These are phyloP conservation scores for Trichopus zeylanicus DNA, from an alignment of 116 monocot species.

Conservation along the genomic window DNA sequence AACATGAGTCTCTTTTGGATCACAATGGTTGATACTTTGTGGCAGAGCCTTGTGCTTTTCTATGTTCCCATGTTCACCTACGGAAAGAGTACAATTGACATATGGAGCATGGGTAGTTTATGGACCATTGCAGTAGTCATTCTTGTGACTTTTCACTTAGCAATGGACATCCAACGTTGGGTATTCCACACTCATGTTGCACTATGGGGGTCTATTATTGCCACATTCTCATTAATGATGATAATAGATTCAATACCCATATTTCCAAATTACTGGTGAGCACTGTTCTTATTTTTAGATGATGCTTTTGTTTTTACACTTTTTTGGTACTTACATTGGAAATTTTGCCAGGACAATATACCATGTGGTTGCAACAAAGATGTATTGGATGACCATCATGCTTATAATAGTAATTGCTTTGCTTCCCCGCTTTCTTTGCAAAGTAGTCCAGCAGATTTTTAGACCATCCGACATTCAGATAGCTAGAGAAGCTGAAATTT, in stretches of 20 bases:
- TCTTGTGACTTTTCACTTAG: conserved; percentile 81
- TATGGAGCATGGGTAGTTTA: conserved; percentile 87
- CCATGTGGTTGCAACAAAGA: conserved; percentile 44
- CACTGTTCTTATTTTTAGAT: conserved; percentile 4
- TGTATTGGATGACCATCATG: conserved; percentile 78
- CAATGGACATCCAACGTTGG: conserved; percentile 85
- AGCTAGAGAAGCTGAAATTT: conserved; percentile 85
- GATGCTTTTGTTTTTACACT: conserved; percentile 1
- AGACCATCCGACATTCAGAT: conserved; percentile 93
- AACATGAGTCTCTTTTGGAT: conserved; percentile 85
- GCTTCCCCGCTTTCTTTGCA: conserved; percentile 74
- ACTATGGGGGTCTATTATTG: conserved; percentile 71
- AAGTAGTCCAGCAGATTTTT: conserved; percentile 63
- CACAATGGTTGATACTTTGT: conserved; percentile 86
- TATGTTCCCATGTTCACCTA: conserved; percentile 72
- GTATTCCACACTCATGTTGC: conserved; percentile 72
- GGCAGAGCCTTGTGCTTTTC: conserved; percentile 95
- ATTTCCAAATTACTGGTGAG: conserved; percentile 86
- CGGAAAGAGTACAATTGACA: conserved; percentile 59
- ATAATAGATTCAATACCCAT: conserved; percentile 79
- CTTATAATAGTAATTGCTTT: conserved; percentile 72
- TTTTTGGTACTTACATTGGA: conserved; percentile 5
- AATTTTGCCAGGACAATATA: conserved; percentile 79
- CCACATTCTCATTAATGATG: conserved; percentile 71
- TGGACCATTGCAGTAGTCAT: conserved; percentile 86